phyloP scores from a whole-genome alignment of 345 rosid genomes.

The Salix suchowensis region DNA sequence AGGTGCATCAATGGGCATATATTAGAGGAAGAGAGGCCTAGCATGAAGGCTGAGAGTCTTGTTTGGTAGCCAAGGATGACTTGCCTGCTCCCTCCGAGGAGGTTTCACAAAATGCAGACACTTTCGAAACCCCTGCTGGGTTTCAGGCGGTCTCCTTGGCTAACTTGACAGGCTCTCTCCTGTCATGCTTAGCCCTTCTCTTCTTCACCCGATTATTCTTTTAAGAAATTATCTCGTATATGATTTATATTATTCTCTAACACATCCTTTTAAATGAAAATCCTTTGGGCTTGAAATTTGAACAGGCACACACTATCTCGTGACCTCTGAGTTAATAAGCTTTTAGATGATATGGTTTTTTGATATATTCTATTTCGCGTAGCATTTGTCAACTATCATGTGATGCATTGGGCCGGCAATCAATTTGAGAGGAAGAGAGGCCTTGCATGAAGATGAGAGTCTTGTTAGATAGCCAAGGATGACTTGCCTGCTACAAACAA shows the following conservation, averaged over 20 bases:
- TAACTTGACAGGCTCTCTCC: conserved; percentile 29
- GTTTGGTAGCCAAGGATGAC: conserved; percentile 11
- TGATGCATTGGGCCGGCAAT: too few relatives aligned
- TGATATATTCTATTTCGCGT: background rate
- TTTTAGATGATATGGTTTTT: too few relatives aligned
- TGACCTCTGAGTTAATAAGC: too few relatives aligned
- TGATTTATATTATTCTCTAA: too few relatives aligned
- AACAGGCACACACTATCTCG: too few relatives aligned
- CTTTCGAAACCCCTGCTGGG: background rate
- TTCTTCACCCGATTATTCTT: background rate
- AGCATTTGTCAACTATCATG: too few relatives aligned
- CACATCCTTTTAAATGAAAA: too few relatives aligned
- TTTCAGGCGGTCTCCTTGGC: conserved; percentile 42
- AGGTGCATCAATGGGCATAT: background rate
- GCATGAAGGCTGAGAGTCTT: conserved; percentile 39
- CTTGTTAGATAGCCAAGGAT: conserved; percentile 35
- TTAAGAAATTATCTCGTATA: too few relatives aligned
- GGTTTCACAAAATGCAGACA: background rate
- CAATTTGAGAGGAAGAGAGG: conserved; percentile 12
- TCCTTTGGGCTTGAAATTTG: too few relatives aligned
- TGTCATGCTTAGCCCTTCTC: conserved; percentile 30
- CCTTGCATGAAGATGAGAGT: conserved; percentile 35
- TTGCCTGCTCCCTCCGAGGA: conserved; percentile 35
- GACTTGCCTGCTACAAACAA: conserved; percentile 32
- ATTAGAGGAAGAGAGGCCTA: conserved; percentile 21